These are phyloP conservation scores for Dactylellina parvicollis DNA, from an alignment of 2,329 filamentous ascomycete genomes.

Conservation along the genomic window DNA sequence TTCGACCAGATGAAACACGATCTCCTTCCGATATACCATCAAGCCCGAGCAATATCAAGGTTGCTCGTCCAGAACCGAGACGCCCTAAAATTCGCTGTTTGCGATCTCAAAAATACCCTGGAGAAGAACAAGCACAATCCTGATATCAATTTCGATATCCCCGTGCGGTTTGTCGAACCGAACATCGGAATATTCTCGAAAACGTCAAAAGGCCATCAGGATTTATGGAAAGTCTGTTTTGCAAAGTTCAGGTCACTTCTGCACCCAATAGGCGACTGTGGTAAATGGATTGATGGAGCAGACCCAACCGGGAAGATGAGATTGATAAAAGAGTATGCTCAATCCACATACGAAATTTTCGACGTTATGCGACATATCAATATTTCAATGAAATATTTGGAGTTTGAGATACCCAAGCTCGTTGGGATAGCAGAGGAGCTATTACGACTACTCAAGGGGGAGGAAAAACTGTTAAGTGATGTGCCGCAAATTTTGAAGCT, in stretches of 20 bases:
- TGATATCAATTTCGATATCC: background rate
- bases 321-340: background rate
- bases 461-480: too few species aligned
- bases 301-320: background rate
- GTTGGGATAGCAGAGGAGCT: background rate
- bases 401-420: slow-evolving; percentile 2
- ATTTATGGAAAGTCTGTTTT: slow-evolving; percentile 1
- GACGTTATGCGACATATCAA: background rate
- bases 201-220: background rate
- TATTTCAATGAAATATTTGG: background rate
- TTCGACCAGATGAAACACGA: background rate
- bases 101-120: background rate
- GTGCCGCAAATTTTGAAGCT: too few species aligned
- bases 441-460: too few species aligned
- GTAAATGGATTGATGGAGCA: background rate
- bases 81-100: background rate
- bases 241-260: background rate
- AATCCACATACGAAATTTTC: background rate
- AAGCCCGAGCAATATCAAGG: background rate
- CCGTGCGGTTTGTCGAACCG: background rate
- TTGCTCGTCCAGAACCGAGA: background rate
- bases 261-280: background rate
- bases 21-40: background rate
- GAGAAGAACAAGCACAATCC: background rate
- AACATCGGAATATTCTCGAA: background rate